A percentile compares a stretch with the other conserved stretches of the same genome.
phyloP scores from a whole-genome alignment of 257 asterid genomes.

The Apocynum venetum region DNA sequence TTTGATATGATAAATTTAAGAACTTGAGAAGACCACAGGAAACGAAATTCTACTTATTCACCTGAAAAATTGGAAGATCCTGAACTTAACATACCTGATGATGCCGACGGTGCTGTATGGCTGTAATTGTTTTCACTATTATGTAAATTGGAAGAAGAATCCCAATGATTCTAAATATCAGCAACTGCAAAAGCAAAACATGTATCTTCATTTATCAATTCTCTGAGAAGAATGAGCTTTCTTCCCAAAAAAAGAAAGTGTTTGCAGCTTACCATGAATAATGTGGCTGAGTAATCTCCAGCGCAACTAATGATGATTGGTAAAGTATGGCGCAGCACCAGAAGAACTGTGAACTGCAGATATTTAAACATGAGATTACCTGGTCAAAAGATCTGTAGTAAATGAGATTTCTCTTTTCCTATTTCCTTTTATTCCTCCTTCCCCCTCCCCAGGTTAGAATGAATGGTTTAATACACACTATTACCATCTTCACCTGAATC shows the following conservation, averaged over 20 bases:
- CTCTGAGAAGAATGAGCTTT: not conserved
- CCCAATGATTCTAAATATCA: constrained; percentile 47
- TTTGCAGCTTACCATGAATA: constrained; percentile 18
- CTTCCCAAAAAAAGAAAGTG: not conserved
- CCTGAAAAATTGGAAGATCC: not conserved
- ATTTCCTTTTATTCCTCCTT: no score
- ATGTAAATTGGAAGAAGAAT: constrained; percentile 54
- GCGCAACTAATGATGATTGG: constrained; percentile 22
- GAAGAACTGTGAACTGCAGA: constrained; percentile 58
- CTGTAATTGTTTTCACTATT: constrained; percentile 46
- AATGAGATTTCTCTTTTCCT: not conserved
- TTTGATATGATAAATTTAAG: not conserved
- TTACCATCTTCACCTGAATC: not conserved
- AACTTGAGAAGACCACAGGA: no score
- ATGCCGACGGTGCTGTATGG: constrained; percentile 39
- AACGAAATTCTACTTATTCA: no score
- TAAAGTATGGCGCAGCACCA: constrained; percentile 37
- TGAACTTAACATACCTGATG: constrained; percentile 35
- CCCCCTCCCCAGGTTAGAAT: no score
- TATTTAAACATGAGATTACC: constrained; percentile 5
- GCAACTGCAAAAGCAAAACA: constrained; percentile 36
- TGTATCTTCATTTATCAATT: not conserved
- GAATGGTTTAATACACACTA: no score
- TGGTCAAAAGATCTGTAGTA: not conserved
- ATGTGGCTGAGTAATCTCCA: constrained; percentile 19